A percentile compares a stretch with the other conserved stretches of the same genome.
Evolutionary conservation across 2,329 filamentous ascomycete species (phyloP).

Genomic region (Geosmithia flava): DNA sequence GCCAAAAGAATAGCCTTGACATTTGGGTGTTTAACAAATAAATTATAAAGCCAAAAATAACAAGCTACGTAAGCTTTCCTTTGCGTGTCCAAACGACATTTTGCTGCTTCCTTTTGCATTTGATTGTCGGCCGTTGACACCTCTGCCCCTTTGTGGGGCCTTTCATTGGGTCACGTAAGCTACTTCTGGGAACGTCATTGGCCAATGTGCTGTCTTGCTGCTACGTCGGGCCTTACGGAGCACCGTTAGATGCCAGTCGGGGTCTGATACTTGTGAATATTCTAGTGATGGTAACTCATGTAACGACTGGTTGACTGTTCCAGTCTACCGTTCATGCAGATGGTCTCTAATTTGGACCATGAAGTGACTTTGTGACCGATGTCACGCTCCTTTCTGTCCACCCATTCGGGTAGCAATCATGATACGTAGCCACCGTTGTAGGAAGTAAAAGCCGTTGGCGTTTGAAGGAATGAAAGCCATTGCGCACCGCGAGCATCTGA

Average conservation of each 20-base stretch:
- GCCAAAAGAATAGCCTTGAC: no score
- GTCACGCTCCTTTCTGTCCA: neutral
- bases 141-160: neutral
- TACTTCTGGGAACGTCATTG: neutral
- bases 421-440: neutral
- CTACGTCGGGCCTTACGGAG: neutral
- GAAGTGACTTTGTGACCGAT: neutral
- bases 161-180: neutral
- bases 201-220: neutral
- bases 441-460: neutral
- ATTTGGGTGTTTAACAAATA: neutral
- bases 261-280: neutral
- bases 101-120: neutral
- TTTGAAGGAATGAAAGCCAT: neutral
- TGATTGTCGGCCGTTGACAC: neutral
- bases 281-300: no score
- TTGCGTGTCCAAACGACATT: neutral
- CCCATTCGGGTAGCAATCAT: neutral
- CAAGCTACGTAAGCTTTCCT: neutral
- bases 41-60: no score
- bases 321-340: no score
- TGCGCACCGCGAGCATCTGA: neutral
- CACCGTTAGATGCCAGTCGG: neutral
- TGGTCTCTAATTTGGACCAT: no score
- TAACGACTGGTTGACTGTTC: no score